phyloP scores from a whole-genome alignment of 495 filamentous ascomycete genomes.

The Xylaria nigripes region DNA sequence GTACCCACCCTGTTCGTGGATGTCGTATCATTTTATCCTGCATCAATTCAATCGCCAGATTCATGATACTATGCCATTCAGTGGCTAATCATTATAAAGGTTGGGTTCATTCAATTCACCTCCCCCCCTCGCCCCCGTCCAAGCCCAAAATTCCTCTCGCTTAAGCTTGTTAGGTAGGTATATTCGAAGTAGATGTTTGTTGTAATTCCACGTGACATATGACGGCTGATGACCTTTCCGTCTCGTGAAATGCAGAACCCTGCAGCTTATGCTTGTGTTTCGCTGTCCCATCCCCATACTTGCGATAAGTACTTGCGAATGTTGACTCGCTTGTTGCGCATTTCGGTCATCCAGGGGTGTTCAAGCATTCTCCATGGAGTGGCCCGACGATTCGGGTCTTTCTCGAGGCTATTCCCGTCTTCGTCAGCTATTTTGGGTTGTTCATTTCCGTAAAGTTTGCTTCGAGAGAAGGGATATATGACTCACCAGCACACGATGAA shows the following conservation, averaged over 20 bases:
- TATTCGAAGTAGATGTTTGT: not conserved
- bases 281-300: slow-evolving; percentile 88
- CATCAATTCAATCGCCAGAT: not conserved
- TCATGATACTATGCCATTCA: not conserved
- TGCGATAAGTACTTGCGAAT: slow-evolving; percentile 86
- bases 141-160: not conserved
- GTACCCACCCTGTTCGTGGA: not conserved
- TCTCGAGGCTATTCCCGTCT: slow-evolving; percentile 63
- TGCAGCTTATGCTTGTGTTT: slow-evolving; percentile 11
- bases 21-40: not conserved
- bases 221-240: not conserved
- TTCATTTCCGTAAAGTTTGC: not conserved
- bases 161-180: not conserved
- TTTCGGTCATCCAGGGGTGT: slow-evolving; percentile 96
- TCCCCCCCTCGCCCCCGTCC: too few species aligned
- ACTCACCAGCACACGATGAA: slow-evolving; percentile 99
- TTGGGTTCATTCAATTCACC: not conserved
- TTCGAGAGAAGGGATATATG: not conserved
- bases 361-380: slow-evolving; percentile 98
- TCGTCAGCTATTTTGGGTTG: slow-evolving; percentile 2
- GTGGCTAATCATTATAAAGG: not conserved
- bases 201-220: not conserved
- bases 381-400: slow-evolving; percentile 77
- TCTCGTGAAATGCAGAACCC: not conserved
- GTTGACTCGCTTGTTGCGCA: slow-evolving; percentile 91